Base-by-base conservation (phyloP, 1,284 basidiomycete genomes). In the Polyporus tsugae region DNA sequence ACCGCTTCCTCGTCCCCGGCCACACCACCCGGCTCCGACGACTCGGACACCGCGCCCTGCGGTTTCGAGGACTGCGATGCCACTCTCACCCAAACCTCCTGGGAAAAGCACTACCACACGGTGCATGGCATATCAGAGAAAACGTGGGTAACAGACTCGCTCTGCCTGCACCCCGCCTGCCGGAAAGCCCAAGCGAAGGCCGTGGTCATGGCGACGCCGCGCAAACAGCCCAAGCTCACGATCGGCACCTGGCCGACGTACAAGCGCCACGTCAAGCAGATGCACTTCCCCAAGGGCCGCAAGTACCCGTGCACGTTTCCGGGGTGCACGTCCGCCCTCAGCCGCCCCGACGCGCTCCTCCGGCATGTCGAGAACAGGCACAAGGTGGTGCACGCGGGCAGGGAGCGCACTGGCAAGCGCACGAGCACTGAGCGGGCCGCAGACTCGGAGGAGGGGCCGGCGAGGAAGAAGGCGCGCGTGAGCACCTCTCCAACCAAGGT, bases 141-240 rank as follows among this genome's bases (percentile, higher is more conserved):
- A 38, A 41, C 35, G 2, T 63, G 62, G 61, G 11, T n/a, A 22
- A 4, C 15, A 2, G 25, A n/a, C 41, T 19, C 42, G 29, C 29
- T 17, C 62, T 63, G 62, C 62, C 25, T 52, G 62, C 52, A 57
- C 52, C 36, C 49, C 19, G 38, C 6, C 15, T 63, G 62, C 52
- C 33, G 38, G 22, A 22, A 25, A n/a, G 35, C 58, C 38, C 52
- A 35, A 15, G 29, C 29, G 5, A 7, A 11, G 17, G 52, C 35
- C n/a, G 35, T n/a, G 44, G n/a, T 22, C 62, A 35, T 1, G 2
- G 9, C 38, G 38, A 13, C 10, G n/a, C 5, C 38, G 38, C 49
- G 49, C 49, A 25, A 6, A 7, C 58, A 29, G 22, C 11, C 52
- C 25, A 39, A 41, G 38, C 15, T 25, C 36, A 60, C 58, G 38